Conservation (phyloP, 768 basidiomycete species). For the Leucocoprinus birnbaumii region DNA sequence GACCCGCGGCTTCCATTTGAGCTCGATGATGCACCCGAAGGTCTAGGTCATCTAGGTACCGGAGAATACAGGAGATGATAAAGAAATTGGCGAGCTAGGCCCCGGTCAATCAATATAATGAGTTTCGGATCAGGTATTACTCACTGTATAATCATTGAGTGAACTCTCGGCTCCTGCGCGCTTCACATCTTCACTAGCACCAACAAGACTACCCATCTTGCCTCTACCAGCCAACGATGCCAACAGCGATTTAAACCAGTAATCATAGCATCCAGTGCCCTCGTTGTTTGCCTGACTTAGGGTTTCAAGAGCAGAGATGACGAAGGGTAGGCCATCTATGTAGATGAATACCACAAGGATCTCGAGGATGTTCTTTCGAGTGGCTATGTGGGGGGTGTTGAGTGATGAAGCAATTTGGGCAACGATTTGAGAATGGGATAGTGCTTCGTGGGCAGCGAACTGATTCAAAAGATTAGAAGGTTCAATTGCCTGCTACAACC, state of each 20-base stretch:
- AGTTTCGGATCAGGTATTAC: constrained; percentile 21
- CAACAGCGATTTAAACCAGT: constrained; percentile 88
- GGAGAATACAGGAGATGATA: constrained; percentile 68
- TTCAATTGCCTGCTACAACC: not conserved
- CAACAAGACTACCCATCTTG: constrained; percentile 93
- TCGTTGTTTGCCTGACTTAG: constrained; percentile 69
- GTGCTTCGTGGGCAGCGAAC: constrained; percentile 69
- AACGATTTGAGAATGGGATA: constrained; percentile 71
- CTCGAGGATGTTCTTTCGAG: constrained; percentile 78
- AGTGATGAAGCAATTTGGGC: constrained; percentile 80
- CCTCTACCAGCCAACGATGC: constrained; percentile 77
- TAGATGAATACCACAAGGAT: constrained; percentile 73
- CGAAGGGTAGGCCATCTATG: constrained; percentile 57
- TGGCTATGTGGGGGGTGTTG: constrained; percentile 75
- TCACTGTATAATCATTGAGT: constrained; percentile 84
- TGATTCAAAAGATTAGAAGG: constrained; percentile 21
- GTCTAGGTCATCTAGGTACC: constrained; percentile 71
- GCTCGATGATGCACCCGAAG: constrained; percentile 82
- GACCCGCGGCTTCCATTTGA: constrained; percentile 87
- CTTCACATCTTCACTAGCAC: constrained; percentile 88
- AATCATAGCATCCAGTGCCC: constrained; percentile 65
- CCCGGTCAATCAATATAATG: constrained; percentile 3
- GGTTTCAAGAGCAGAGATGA: constrained; percentile 71
- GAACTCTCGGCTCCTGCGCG: constrained; percentile 62
- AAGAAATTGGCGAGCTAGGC: constrained; percentile 68